Conservation (phyloP, 352 stramenopile species). For the Poterioochromonas sp. region DNA sequence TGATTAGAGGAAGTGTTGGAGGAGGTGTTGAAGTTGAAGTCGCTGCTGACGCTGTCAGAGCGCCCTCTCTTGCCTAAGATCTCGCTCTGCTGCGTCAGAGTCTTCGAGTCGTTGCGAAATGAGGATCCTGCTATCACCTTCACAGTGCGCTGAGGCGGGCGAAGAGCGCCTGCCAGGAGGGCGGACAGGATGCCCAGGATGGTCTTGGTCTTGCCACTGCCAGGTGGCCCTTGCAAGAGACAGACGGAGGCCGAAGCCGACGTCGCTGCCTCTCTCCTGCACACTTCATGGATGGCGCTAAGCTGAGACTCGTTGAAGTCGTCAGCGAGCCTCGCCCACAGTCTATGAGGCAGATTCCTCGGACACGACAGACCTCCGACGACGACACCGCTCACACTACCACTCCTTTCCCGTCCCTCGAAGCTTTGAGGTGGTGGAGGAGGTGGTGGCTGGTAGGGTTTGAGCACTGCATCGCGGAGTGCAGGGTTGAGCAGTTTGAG, state of each 20-base stretch:
- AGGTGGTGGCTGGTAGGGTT: background rate
- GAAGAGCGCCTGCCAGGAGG: background rate
- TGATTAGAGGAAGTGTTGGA: background rate
- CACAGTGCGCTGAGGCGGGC: background rate
- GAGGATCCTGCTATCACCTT: constrained; percentile 1
- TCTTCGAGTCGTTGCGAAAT: background rate
- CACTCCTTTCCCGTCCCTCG: too few species aligned
- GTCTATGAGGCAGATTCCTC: background rate
- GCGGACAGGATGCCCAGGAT: background rate
- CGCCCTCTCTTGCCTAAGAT: background rate
- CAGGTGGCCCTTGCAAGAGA: constrained; percentile 25
- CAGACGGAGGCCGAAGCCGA: background rate
- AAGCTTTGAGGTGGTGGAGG: background rate
- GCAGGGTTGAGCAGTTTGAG: background rate
- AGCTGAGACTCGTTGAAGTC: constrained; percentile 3
- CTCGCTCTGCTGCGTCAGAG: background rate
- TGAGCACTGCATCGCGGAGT: background rate
- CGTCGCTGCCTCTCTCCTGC: background rate
- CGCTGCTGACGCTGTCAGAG: background rate
- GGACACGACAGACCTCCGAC: background rate
- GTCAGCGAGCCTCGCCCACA: background rate
- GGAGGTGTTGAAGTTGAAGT: background rate
- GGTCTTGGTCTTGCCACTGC: constrained; percentile 9
- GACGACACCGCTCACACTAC: too few species aligned
- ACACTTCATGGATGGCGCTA: background rate